Conservation (phyloP, 2,329 filamentous ascomycete genomes). For the Colletotrichum endophyticum region DNA sequence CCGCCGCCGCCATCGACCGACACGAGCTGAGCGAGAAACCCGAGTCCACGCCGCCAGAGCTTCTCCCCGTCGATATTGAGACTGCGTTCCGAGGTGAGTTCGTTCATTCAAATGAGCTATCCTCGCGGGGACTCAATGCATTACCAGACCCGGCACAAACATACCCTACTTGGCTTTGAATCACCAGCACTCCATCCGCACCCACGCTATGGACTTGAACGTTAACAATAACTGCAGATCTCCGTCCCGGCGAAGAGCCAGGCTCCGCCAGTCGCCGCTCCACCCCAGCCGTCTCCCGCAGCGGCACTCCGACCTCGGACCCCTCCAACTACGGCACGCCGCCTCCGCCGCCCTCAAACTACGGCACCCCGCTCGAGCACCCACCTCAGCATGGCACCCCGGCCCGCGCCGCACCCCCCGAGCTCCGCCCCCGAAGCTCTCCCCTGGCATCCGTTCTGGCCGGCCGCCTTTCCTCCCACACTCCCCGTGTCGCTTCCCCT, state of each 20-base stretch:
- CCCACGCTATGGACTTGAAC: not conserved
- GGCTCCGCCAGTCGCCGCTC: not conserved
- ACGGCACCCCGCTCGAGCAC: not conserved
- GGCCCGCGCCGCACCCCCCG: not conserved
- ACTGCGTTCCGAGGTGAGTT: too few species aligned
- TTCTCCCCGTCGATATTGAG: too few species aligned
- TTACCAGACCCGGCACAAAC: too few species aligned
- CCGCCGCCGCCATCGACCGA: not conserved
- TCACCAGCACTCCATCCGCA: not conserved
- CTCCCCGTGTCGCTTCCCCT: not conserved
- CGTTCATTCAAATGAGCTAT: too few species aligned
- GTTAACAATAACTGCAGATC: not conserved
- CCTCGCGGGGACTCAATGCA: too few species aligned
- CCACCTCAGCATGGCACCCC: not conserved
- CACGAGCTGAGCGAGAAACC: not conserved
- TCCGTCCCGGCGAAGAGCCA: not conserved
- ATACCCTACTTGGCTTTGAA: not conserved
- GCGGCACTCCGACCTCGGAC: not conserved
- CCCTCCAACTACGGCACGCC: not conserved
- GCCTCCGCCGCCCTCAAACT: not conserved
- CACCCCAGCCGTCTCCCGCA: not conserved
- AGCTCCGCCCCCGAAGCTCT: not conserved
- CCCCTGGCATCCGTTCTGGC: not conserved
- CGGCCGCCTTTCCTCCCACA: not conserved
- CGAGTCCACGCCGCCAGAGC: not conserved